Conservation (phyloP, 2,329 filamentous ascomycete genomes). For the Hypoxylon sp. region DNA sequence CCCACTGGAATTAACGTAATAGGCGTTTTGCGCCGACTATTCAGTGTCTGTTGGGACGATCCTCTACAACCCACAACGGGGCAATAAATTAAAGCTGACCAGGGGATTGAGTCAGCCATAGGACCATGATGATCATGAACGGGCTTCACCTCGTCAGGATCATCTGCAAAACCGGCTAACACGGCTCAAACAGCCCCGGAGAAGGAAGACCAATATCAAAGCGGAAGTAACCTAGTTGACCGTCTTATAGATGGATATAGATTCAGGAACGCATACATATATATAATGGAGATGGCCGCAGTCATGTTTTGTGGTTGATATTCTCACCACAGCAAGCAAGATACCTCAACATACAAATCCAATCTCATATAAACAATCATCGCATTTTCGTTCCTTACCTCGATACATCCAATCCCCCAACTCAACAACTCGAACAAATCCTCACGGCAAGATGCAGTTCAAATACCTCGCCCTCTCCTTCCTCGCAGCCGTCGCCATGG, state of each 20-base stretch:
- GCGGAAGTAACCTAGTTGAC: neutral
- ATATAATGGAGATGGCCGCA: neutral
- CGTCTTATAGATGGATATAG: neutral
- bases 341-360: neutral
- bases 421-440: neutral
- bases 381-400: neutral
- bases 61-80: neutral
- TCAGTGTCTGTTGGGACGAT: neutral
- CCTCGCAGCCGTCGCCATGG: conserved; percentile 11
- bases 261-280: neutral
- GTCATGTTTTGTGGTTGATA: neutral
- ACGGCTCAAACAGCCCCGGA: neutral
- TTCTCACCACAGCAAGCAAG: neutral
- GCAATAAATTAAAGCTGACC: neutral
- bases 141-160: neutral
- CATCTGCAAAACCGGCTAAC: conserved; percentile 1
- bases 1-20: conserved; percentile 6
- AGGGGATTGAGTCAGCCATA: neutral
- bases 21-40: neutral
- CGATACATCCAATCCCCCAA: neutral
- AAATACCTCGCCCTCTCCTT: conserved; percentile 12
- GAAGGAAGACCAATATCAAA: neutral
- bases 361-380: neutral
- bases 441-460: conserved; percentile 11
- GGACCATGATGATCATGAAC: neutral